These are phyloP conservation scores for Penicillium fimorum DNA, from an alignment of 495 filamentous ascomycete genomes.

Conservation along the genomic window DNA sequence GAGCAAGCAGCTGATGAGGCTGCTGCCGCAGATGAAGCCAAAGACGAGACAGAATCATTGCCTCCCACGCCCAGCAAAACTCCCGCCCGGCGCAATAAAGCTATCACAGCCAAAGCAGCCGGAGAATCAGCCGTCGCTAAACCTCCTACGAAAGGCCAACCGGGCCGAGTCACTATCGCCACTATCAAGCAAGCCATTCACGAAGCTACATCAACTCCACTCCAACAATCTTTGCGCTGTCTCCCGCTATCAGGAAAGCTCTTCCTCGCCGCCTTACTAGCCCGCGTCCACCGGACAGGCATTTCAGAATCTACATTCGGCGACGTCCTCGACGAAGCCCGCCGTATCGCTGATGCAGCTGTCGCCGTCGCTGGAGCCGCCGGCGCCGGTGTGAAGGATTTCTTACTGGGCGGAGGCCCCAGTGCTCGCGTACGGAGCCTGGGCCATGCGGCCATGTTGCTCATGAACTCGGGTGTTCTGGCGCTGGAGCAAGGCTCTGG, in stretches of 20 bases:
- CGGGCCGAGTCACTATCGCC: slow-evolving; percentile 78
- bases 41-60: slow-evolving; percentile 36
- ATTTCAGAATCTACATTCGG: slow-evolving; percentile 82
- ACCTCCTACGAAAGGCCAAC: slow-evolving; percentile 27
- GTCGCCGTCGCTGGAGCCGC: slow-evolving; percentile 48
- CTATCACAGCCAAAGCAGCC: slow-evolving; percentile 17
- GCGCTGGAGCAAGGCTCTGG: slow-evolving; percentile 64
- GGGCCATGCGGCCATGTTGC: slow-evolving; percentile 69
- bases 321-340: slow-evolving; percentile 90
- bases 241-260: slow-evolving; percentile 81
- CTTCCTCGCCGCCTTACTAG: slow-evolving; percentile 76
- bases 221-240: slow-evolving; percentile 81
- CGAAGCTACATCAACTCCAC: slow-evolving; percentile 87
- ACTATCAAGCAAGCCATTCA: slow-evolving; percentile 92
- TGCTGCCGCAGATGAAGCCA: slow-evolving; percentile 20
- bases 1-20: slow-evolving; percentile 62
- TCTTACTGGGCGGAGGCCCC: slow-evolving; percentile 41
- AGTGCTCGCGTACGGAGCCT: slow-evolving; percentile 63
- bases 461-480: slow-evolving; percentile 84
- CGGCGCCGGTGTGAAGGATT: slow-evolving; percentile 41
- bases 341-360: slow-evolving; percentile 61
- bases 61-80: slow-evolving; percentile 50
- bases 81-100: slow-evolving; percentile 34
- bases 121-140: slow-evolving; percentile 15
- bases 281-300: slow-evolving; percentile 76